Percentiles rank a stretch among this genome's conserved stretches.
These are phyloP conservation scores for Neodidymelliopsis sp. DNA, from an alignment of 2,329 filamentous ascomycete species.

Conservation along the genomic window DNA sequence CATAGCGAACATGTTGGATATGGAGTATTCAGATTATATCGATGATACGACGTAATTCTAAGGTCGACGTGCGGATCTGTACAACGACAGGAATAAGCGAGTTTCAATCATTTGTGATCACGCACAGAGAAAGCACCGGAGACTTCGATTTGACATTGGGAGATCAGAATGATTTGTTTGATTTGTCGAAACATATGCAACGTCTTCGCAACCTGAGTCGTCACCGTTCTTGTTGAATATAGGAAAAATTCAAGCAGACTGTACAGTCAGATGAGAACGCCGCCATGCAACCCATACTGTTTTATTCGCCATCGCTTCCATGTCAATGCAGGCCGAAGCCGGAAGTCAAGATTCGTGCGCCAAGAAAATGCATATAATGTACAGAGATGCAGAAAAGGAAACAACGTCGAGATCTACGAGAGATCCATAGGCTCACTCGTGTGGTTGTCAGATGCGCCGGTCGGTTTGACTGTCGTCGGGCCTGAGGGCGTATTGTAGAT, in stretches of 20 bases:
- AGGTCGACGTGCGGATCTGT: no score
- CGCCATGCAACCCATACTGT: conserved; percentile 13
- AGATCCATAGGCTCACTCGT: conserved; percentile 32
- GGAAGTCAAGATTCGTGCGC: conserved; percentile 13
- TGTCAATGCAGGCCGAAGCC: conserved; percentile 20
- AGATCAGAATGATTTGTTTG: no score
- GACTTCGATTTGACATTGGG: no score
- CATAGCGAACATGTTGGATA: no score
- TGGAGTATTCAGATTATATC: no score
- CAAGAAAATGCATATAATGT: conserved; percentile 15
- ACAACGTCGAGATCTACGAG: conserved; percentile 4
- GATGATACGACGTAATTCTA: no score
- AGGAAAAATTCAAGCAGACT: neutral
- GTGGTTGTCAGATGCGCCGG: conserved; percentile 5
- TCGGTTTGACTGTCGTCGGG: no score
- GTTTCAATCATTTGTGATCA: no score
- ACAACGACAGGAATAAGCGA: no score
- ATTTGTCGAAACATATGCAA: no score
- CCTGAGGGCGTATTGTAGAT: conserved; percentile 19
- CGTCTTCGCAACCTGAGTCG: no score
- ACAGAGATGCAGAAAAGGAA: conserved; percentile 1
- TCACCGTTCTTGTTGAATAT: neutral
- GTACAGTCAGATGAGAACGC: neutral
- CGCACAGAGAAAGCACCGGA: no score
- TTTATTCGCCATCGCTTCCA: conserved; percentile 12